Percentiles rank a stretch among this genome's conserved stretches.
Evolutionary conservation across 352 stramenopile species (phyloP).

Genomic region (Pythium rishiriense): DNA sequence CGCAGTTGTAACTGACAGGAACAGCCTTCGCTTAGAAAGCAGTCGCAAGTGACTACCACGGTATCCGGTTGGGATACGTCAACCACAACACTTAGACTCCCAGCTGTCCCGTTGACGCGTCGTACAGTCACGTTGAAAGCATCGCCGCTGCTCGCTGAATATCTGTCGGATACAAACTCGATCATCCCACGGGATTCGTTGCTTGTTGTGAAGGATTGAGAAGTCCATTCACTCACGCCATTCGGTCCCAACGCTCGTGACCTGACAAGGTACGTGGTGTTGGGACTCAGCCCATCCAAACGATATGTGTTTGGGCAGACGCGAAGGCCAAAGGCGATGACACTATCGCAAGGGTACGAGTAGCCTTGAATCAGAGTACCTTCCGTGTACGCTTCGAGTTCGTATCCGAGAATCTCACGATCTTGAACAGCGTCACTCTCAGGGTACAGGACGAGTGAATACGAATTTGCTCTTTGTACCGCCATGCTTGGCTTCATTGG

Average conservation of each 20-base stretch:
- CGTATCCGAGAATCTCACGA: slow-evolving; percentile 41
- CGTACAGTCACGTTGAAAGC: slow-evolving; percentile 28
- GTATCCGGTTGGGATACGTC: slow-evolving; percentile 34
- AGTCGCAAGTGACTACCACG: slow-evolving; percentile 38
- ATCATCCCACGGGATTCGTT: slow-evolving; percentile 27
- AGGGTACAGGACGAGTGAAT: slow-evolving; percentile 37
- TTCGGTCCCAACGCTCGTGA: slow-evolving; percentile 33
- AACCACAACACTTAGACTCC: slow-evolving; percentile 29
- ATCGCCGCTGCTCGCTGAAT: slow-evolving; percentile 24
- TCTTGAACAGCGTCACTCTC: slow-evolving; percentile 16
- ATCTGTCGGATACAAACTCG: slow-evolving; percentile 22
- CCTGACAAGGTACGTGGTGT: slow-evolving; percentile 32
- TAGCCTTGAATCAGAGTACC: slow-evolving; percentile 2
- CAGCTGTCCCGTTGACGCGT: slow-evolving; percentile 40
- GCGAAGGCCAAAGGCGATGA: slow-evolving; percentile 9
- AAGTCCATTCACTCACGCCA: slow-evolving; percentile 27
- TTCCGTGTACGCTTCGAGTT: slow-evolving; percentile 19
- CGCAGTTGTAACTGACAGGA: slow-evolving; percentile 37
- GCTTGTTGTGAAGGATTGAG: slow-evolving; percentile 17
- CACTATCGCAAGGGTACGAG: slow-evolving; percentile 12
- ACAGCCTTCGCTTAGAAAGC: slow-evolving; percentile 26
- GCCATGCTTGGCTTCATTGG: slow-evolving; percentile 24
- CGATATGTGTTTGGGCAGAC: slow-evolving; percentile 15
- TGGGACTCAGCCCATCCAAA: slow-evolving; percentile 25
- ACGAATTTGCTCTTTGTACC: slow-evolving; percentile 40